phyloP scores from a whole-genome alignment of 1,284 basidiomycete species.

The Fomitopsis pinicola region DNA sequence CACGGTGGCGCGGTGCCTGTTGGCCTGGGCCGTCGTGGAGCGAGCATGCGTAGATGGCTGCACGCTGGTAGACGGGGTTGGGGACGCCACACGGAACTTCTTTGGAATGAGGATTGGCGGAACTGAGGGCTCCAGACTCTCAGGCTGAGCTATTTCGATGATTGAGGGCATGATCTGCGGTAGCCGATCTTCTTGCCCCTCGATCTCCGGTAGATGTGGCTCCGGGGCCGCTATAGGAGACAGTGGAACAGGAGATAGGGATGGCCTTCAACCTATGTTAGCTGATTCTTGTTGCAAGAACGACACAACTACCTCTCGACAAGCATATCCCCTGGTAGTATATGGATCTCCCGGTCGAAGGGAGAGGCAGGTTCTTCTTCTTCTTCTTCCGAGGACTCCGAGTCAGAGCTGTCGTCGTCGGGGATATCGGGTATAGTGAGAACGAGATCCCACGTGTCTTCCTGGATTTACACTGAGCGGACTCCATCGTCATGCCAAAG shows the following conservation, averaged over 20 bases:
- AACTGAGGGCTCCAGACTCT: not conserved
- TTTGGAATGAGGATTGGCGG: slow-evolving; percentile 2
- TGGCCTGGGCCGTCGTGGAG: not conserved
- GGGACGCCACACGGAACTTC: slow-evolving; percentile 8
- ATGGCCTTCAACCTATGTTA: not conserved
- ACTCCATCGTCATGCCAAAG: not conserved
- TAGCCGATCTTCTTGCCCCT: not conserved
- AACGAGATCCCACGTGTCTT: slow-evolving; percentile 11
- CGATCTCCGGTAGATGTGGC: not conserved
- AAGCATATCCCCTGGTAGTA: not conserved
- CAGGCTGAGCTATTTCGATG: not conserved
- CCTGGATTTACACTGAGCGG: slow-evolving; percentile 1
- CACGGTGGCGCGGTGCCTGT: not conserved
- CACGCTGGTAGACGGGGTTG: slow-evolving; percentile 1
- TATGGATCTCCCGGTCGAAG: not conserved
- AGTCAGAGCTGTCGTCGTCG: slow-evolving; percentile 7
- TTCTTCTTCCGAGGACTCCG: not conserved
- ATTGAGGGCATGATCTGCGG: not conserved
- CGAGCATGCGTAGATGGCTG: not conserved
- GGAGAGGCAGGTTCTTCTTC: not conserved
- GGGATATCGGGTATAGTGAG: slow-evolving; percentile 13
- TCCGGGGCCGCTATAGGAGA: not conserved
- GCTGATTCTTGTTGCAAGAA: not conserved
- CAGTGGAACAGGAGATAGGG: not conserved
- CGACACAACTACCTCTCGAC: not conserved